Evolutionary conservation across 768 basidiomycete species (phyloP), one percentile per base, ranked within the genome.

Genomic region (Piloderma croceum): DNA sequence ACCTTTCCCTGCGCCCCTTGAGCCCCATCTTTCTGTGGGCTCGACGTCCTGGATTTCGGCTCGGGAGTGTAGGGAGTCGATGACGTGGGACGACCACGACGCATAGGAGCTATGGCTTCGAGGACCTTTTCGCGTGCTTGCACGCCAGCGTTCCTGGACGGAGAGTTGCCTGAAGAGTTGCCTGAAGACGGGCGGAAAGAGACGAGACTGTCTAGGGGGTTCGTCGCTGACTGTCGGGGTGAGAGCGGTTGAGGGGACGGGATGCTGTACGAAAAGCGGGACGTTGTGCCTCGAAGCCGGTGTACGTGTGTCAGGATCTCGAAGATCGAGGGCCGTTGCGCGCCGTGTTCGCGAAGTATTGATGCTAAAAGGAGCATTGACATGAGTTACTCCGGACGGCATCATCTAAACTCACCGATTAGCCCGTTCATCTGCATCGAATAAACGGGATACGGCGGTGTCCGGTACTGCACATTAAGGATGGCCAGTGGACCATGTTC

Each of bases 401-500:
- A 45, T 40, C 36, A 38, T 31, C n/a, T 21, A 18, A 50, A 73
- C 62, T 39, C 52, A 92, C 90, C 82, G 43, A 96, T 92, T 32
- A 93, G 59, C 36, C 77, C 69, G 48, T 85, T 90, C 73, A 97
- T 77, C 45, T 86, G 77, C 4, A 71, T 62, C 2, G 91, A 93
- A 59, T 93, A 96, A 2, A 83, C 74, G 2, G 90, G 90, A 59
- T 89, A 92, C 24, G 88, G 77, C 2, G 90, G 91, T 34, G 87
- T 86, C 49, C 82, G 83, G 62, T 97, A 99, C 54, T 93, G 90
- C 24, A 93, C 93, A 55, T 97, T 97, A 47, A 98, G 71, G 47
- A 98, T 98, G 3, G 96, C 96, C 38, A 99, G 67, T 3, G 90
- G 88, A 1, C 94, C 94, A 51, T 97, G 92, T 56, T 97, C 94